Percentiles rank a stretch among this genome's conserved stretches.
These are phyloP conservation scores for Baorangia bicolor DNA, from an alignment of 768 basidiomycete genomes.

Conservation along the genomic window DNA sequence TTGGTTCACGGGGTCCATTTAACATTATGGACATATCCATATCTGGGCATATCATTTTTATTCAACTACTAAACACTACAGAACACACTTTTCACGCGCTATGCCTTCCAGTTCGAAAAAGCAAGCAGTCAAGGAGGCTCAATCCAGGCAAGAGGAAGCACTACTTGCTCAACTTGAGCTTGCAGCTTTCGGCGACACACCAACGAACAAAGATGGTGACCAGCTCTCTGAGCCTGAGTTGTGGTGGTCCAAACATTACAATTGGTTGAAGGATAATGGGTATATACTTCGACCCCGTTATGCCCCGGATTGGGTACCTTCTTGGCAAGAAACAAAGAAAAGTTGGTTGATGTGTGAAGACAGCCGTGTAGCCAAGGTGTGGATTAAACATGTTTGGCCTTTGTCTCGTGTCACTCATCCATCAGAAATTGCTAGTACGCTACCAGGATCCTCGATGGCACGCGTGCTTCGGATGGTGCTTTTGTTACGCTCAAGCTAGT, in stretches of 20 bases:
- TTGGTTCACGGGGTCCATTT: conserved; percentile 9
- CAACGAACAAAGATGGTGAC: neutral
- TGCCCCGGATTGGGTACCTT: conserved; percentile 20
- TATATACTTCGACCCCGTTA: conserved; percentile 22
- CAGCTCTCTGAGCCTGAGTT: conserved; percentile 5
- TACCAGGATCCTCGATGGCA: conserved; percentile 28
- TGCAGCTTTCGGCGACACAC: neutral
- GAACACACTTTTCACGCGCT: too few relatives aligned
- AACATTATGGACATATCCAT: too few relatives aligned
- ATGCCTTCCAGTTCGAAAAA: neutral
- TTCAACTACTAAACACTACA: too few relatives aligned
- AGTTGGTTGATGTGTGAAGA: conserved; percentile 5
- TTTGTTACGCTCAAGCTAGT: conserved; percentile 35
- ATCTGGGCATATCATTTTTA: too few relatives aligned
- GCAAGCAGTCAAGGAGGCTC: neutral
- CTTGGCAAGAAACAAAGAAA: conserved; percentile 13
- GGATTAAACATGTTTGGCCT: neutral
- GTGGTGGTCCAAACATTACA: conserved; percentile 15
- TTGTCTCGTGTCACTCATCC: conserved; percentile 14
- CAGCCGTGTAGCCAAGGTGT: neutral
- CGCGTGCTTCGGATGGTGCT: conserved; percentile 26
- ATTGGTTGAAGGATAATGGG: conserved; percentile 15
- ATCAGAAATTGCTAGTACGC: conserved; percentile 2
- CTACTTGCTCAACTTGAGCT: neutral
- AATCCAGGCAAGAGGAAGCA: neutral